Evolutionary conservation across 768 basidiomycete genomes (phyloP).

Genomic region (Hygrocybe coccinea): DNA sequence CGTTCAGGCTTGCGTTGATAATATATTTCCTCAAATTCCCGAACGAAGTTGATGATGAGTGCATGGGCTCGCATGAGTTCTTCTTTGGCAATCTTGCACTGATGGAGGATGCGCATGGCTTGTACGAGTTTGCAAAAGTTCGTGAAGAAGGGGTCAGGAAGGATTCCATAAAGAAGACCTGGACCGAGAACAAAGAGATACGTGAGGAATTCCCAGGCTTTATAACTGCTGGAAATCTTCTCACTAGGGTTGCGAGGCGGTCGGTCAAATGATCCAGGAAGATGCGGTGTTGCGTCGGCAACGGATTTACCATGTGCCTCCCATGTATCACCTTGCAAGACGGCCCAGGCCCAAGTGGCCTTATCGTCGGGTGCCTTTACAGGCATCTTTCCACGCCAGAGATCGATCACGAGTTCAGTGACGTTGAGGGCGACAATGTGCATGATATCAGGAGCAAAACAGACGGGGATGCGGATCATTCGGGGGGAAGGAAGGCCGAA

Average conservation of each 20-base stretch:
- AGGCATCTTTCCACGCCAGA: slow-evolving; percentile 17
- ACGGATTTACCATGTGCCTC: no score
- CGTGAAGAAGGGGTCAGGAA: not conserved
- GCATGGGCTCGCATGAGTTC: slow-evolving; percentile 3
- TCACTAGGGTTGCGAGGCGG: no score
- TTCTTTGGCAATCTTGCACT: not conserved
- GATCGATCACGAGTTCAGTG: slow-evolving; percentile 26
- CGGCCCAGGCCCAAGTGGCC: slow-evolving; percentile 28
- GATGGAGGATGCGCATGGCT: slow-evolving; percentile 2
- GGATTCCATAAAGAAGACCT: slow-evolving; percentile 13
- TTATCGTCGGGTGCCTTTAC: slow-evolving; percentile 19
- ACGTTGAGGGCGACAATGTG: slow-evolving; percentile 34
- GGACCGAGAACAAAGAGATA: slow-evolving; percentile 21
- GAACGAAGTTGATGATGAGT: not conserved
- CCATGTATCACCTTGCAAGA: no score
- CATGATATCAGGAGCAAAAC: slow-evolving; percentile 34
- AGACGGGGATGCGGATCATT: slow-evolving; percentile 29
- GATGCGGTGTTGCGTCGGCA: no score
- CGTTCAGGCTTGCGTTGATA: no score
- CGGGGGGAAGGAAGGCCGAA: slow-evolving; percentile 34
- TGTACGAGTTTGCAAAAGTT: slow-evolving; percentile 2
- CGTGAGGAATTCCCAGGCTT: no score
- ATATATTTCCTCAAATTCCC: no score
- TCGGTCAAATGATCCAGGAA: no score
- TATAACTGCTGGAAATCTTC: no score